Percentiles rank a stretch among this genome's conserved stretches.
Evolutionary conservation across 228 moss, liverwort and hornwort genomes (phyloP).

Genomic region (Sphagnum fallax): DNA sequence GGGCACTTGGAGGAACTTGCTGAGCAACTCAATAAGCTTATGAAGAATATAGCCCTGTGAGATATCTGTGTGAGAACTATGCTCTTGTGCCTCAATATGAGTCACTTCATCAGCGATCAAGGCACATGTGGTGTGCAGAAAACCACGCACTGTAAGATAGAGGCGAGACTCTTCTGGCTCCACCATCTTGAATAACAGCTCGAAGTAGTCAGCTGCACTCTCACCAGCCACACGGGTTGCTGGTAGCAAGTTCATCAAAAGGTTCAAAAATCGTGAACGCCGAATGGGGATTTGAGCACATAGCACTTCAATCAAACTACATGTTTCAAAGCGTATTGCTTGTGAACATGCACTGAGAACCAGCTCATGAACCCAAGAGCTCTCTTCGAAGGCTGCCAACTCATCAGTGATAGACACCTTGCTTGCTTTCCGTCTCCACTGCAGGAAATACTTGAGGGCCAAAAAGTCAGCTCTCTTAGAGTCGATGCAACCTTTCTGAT

Average conservation of each 20-base stretch:
- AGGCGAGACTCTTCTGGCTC: conserved; percentile 93
- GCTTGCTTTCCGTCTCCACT: conserved; percentile 83
- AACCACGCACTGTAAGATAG: conserved; percentile 95
- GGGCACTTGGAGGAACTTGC: conserved; percentile 87
- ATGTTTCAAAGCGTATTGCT: conserved; percentile 96
- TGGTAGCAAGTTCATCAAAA: conserved; percentile 85
- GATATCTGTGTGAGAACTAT: conserved; percentile 93
- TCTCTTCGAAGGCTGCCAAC: conserved; percentile 96
- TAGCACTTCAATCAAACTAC: conserved; percentile 88
- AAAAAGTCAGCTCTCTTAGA: conserved; percentile 71
- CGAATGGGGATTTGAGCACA: conserved; percentile 94
- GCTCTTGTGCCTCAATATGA: conserved; percentile 91
- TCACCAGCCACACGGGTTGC: conserved; percentile 90
- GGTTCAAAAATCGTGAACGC: conserved; percentile 82
- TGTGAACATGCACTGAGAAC: conserved; percentile 99
- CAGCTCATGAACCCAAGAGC: conserved; percentile 96
- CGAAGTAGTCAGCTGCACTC: conserved; percentile 98
- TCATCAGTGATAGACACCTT: conserved; percentile 90
- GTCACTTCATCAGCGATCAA: conserved; percentile 93
- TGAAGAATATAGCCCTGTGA: conserved; percentile 98
- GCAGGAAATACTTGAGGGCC: conserved; percentile 77
- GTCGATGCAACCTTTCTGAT: conserved; percentile 60
- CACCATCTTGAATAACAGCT: conserved; percentile 99
- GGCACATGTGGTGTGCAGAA: conserved; percentile 76
- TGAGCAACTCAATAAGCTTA: conserved; percentile 93